Evolutionary conservation across 257 asterid genomes (phyloP).

Genomic region (Solanum ahanhuiri): DNA sequence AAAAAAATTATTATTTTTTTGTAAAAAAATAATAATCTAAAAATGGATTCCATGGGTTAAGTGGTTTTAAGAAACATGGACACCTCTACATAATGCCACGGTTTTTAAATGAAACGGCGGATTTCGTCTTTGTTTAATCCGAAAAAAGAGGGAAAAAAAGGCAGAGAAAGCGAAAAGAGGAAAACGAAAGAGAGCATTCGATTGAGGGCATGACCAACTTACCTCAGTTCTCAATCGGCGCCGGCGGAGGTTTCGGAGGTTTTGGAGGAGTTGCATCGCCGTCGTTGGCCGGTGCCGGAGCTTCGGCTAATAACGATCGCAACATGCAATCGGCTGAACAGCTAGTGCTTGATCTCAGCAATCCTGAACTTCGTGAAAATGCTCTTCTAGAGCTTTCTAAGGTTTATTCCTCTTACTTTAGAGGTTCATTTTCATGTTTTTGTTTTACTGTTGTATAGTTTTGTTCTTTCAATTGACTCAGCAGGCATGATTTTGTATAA

Average conservation of each 20-base stretch:
- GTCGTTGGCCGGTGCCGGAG: conserved; percentile 8
- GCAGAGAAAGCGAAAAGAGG: not conserved
- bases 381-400: conserved; percentile 16
- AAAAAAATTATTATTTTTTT: no score
- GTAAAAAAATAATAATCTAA: no score
- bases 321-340: conserved; percentile 56
- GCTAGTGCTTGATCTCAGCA: conserved; percentile 17
- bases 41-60: not conserved
- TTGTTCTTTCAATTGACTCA: not conserved
- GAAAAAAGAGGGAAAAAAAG: not conserved
- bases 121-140: not conserved
- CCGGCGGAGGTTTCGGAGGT: conserved; percentile 25
- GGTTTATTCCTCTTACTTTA: not conserved
- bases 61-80: not conserved
- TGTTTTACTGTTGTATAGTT: not conserved
- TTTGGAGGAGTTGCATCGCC: not conserved
- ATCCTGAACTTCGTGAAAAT: conserved; percentile 5
- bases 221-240: conserved; percentile 26
- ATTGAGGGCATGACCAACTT: conserved; percentile 22
- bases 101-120: not conserved
- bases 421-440: not conserved
- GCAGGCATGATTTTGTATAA: not conserved
- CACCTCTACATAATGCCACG: not conserved
- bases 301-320: conserved; percentile 38
- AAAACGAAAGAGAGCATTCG: not conserved